These are phyloP conservation scores for Metarhizium album DNA, from an alignment of 2,329 filamentous ascomycete species.

Conservation along the genomic window DNA sequence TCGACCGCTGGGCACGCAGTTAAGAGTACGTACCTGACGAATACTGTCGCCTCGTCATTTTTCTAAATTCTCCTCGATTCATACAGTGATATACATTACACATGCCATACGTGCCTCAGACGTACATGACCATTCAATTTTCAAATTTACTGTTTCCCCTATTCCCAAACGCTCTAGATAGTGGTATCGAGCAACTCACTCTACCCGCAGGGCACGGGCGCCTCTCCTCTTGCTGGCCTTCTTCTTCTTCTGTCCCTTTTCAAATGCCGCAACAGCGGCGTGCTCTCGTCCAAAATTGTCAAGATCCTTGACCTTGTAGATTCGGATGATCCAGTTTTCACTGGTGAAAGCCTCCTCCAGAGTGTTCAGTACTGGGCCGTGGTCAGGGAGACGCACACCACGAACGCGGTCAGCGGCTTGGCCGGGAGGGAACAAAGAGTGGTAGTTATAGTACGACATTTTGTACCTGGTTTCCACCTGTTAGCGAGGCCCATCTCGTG, in stretches of 20 bases:
- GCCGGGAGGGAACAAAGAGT: slow-evolving; percentile 79
- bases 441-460: slow-evolving; percentile 99
- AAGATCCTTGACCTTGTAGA: slow-evolving; percentile 99
- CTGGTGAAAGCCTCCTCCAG: slow-evolving; percentile 96
- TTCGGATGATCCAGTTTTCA: slow-evolving; percentile 99
- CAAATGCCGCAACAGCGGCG: slow-evolving; percentile 55
- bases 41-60: neutral
- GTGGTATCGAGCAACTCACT: slow-evolving; percentile 34
- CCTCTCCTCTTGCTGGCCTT: slow-evolving; percentile 61
- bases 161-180: slow-evolving; percentile 4
- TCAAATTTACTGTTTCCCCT: slow-evolving; percentile 10
- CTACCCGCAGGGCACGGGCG: slow-evolving; percentile 59
- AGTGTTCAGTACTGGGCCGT: slow-evolving; percentile 75
- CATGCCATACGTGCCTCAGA: slow-evolving; percentile 8
- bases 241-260: slow-evolving; percentile 77
- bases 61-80: slow-evolving; percentile 13
- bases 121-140: neutral
- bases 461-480: slow-evolving; percentile 67
- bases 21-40: neutral
- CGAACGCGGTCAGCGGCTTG: slow-evolving; percentile 88
- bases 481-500: neutral
- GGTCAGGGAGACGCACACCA: slow-evolving; percentile 65
- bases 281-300: slow-evolving; percentile 94
- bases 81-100: slow-evolving; percentile 29
- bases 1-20: no score